Conservation (phyloP, 345 rosid genomes). For the Psidium guajava region DNA sequence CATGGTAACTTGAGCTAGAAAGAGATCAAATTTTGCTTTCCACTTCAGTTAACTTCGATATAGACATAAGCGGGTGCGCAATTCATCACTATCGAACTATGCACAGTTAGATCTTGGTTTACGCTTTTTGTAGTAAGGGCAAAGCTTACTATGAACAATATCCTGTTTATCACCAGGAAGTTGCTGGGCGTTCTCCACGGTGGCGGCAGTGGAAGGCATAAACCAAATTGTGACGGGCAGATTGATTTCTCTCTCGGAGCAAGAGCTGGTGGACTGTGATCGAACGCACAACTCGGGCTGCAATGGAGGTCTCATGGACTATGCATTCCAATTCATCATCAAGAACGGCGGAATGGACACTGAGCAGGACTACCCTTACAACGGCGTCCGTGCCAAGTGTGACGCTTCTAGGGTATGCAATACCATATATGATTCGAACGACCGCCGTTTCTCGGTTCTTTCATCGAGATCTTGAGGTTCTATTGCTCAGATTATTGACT, state of each 20-base stretch:
- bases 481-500: not conserved
- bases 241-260: constrained; percentile 64
- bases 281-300: constrained; percentile 61
- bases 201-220: constrained; percentile 83
- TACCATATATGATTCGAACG: not conserved
- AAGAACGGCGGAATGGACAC: constrained; percentile 63
- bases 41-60: too few relatives aligned
- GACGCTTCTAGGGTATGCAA: constrained; percentile 41
- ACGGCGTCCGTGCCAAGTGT: constrained; percentile 47
- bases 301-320: constrained; percentile 88
- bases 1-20: too few relatives aligned
- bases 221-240: constrained; percentile 71
- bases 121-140: not conserved
- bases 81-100: too few relatives aligned
- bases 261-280: constrained; percentile 87
- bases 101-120: not conserved
- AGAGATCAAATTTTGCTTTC: too few relatives aligned
- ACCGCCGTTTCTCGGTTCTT: not conserved
- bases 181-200: constrained; percentile 92
- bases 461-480: not conserved
- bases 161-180: constrained; percentile 39
- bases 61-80: too few relatives aligned
- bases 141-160: not conserved
- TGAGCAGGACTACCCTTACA: constrained; percentile 73
- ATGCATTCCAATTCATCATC: constrained; percentile 64